These are phyloP conservation scores for Rubia tinctorum DNA, from an alignment of 305 asterid genomes.

Conservation along the genomic window DNA sequence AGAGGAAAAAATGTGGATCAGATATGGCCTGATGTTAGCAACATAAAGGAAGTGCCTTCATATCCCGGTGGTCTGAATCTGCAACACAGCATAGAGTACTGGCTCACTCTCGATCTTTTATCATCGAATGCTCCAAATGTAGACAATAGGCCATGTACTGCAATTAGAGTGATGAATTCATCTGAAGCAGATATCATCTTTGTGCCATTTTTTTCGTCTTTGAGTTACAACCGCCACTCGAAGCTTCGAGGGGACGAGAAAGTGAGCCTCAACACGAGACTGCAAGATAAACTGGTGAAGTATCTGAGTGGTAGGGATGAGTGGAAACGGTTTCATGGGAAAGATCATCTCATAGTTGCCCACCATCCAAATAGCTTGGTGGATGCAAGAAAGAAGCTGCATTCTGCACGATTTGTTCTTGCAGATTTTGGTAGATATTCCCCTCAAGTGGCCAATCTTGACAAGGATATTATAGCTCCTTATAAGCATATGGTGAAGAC, in stretches of 20 bases:
- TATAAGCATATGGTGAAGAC: conserved; percentile 79
- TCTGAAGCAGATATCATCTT: conserved; percentile 61
- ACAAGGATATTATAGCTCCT: conserved; percentile 88
- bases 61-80: conserved; percentile 87
- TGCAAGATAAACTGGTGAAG: conserved; percentile 62
- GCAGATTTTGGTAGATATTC: conserved; percentile 88
- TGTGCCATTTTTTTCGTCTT: conserved; percentile 82
- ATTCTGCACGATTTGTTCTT: conserved; percentile 66
- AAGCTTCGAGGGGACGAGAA: conserved; percentile 40
- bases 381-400: conserved; percentile 56
- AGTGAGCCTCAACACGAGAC: conserved; percentile 34
- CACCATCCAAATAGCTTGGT: conserved; percentile 93
- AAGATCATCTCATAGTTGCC: conserved; percentile 71
- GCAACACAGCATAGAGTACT: conserved; percentile 79
- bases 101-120: conserved; percentile 90
- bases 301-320: conserved; percentile 52
- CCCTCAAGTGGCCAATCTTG: conserved; percentile 53
- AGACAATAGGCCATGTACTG: conserved; percentile 52
- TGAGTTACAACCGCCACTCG: conserved; percentile 74
- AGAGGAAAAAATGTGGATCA: conserved; percentile 30
- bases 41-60: conserved; percentile 36
- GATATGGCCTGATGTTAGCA: conserved; percentile 60
- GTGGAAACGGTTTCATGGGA: conserved; percentile 61
- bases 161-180: conserved; percentile 47
- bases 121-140: conserved; percentile 44